Percentiles rank a stretch among this genome's conserved stretches.
Conservation (phyloP, 2,329 filamentous ascomycete genomes). For the Ophiosphaerella narmari region DNA sequence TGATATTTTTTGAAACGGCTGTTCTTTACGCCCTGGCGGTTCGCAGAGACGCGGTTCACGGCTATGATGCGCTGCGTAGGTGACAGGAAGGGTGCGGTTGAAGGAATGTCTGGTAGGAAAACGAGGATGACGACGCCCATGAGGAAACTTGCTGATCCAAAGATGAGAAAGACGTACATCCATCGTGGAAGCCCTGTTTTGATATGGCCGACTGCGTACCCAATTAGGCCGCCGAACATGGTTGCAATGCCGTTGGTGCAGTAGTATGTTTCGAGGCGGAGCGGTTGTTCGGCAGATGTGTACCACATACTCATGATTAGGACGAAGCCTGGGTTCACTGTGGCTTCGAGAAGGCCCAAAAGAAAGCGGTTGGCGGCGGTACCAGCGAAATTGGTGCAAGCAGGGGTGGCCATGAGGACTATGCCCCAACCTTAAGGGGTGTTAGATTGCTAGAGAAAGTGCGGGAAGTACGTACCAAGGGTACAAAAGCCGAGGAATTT, state of each 20-base stretch:
- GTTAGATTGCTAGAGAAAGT: neutral
- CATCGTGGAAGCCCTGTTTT: conserved; percentile 47
- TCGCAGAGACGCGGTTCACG: conserved; percentile 49
- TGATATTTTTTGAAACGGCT: conserved; percentile 54
- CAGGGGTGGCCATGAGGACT: conserved; percentile 49
- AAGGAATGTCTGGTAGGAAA: conserved; percentile 57
- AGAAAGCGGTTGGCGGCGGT: conserved; percentile 52
- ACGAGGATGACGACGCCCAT: conserved; percentile 52
- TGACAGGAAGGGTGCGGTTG: conserved; percentile 27
- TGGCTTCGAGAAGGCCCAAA: conserved; percentile 57
- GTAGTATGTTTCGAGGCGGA: conserved; percentile 50
- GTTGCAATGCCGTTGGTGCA: conserved; percentile 60
- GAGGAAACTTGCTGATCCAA: conserved; percentile 41
- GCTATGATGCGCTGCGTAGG: conserved; percentile 29
- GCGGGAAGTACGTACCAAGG: too few relatives aligned
- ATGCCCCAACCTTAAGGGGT: conserved; percentile 42
- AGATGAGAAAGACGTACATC: conserved; percentile 63
- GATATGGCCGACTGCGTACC: conserved; percentile 63
- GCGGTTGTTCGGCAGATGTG: conserved; percentile 65
- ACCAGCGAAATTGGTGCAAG: conserved; percentile 47
- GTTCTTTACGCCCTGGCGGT: conserved; percentile 58
- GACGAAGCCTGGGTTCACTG: conserved; percentile 60
- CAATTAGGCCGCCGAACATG: conserved; percentile 61
- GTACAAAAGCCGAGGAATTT: conserved; percentile 52
- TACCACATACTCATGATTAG: conserved; percentile 70